Conservation (phyloP, 441 rosid species). For the Arabidopsis lyrata region DNA sequence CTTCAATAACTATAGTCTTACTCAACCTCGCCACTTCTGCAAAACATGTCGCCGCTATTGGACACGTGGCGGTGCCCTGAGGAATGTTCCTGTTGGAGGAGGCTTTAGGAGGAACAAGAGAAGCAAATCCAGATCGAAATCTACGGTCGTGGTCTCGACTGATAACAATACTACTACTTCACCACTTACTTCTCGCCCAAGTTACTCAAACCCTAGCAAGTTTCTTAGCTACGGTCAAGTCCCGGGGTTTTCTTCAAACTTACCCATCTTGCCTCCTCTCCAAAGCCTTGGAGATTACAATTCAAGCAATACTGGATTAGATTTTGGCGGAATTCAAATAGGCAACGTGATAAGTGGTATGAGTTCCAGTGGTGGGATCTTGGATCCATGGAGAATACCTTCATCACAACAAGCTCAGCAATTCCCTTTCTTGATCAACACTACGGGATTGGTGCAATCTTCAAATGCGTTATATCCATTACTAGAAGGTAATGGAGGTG, state of each 20-base stretch:
- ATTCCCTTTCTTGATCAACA: conserved; percentile 53
- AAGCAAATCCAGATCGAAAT: conserved; percentile 58
- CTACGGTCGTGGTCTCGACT: conserved; percentile 44
- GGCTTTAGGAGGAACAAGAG: conserved; percentile 68
- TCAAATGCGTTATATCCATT: conserved; percentile 43
- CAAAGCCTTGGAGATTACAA: conserved; percentile 50
- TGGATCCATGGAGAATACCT: conserved; percentile 56
- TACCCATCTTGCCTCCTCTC: conserved; percentile 48
- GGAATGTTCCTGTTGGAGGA: conserved; percentile 73
- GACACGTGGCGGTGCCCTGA: conserved; percentile 67
- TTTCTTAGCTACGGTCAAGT: conserved; percentile 44
- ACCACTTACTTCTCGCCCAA: conserved; percentile 47
- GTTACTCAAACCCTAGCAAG: conserved; percentile 47
- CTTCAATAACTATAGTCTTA: conserved; percentile 68
- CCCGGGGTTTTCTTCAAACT: conserved; percentile 45
- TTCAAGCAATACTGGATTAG: conserved; percentile 47
- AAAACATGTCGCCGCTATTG: conserved; percentile 71
- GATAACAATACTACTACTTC: conserved; percentile 44
- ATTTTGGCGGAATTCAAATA: conserved; percentile 52
- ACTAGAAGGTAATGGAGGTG: conserved; percentile 43
- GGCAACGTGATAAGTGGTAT: conserved; percentile 37
- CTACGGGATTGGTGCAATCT: conserved; percentile 42
- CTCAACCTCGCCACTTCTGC: conserved; percentile 74
- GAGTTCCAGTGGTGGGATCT: conserved; percentile 47
- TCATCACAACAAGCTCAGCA: conserved; percentile 54